Evolutionary conservation across 768 basidiomycete genomes (phyloP), one percentile per base, ranked within the genome.

Genomic region (Phallus indusiatus): DNA sequence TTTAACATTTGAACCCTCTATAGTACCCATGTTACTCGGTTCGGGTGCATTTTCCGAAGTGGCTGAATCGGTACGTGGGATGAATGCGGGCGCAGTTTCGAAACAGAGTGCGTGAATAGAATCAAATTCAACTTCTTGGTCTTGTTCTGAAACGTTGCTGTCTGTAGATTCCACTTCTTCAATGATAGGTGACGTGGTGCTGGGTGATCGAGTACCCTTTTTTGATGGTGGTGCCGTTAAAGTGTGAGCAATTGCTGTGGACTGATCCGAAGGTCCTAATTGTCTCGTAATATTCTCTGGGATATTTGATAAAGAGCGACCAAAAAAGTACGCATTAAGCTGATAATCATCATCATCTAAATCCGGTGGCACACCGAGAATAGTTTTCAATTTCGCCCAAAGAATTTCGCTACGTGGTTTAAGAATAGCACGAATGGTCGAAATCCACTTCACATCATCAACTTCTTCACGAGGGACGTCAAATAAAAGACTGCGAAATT

Each of bases 321-420:
- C 28, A 28, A 28, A 28, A 3, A 28, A 28, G 7, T 3, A 12
- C 9, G 42, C 71, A 63, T 90, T 86, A 33, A 42, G 42, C 42
- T 42, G 42, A n/a, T 12, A n/a, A 35, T 65, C 66, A 10, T 71
- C 73, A 6, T 67, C 70, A 49, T 72, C 72, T n/a, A 94, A 75
- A 66, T 94, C 91, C 0, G 85, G 86, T 10, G 93, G 92, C 3
- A 93, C 85, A 4, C 93, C 93, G 1, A 96, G 75, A 0, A 88
- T 90, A 37, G 83, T 86, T 66, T 93, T 94, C 66, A 94, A 75
- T 59, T 90, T 81, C 69, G 94, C 90, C 93, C 93, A 95, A 56
- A 94, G 84, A 47, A 92, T 81, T 66, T 94, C 92, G 16, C 85
- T 88, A 63, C 85, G 86, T 22, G 80, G 71, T 20, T 88, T 75